Percentiles rank a stretch among this genome's conserved stretches.
phyloP scores from a whole-genome alignment of 805 yeast genomes.

The Zygosaccharomyces rouxii region DNA sequence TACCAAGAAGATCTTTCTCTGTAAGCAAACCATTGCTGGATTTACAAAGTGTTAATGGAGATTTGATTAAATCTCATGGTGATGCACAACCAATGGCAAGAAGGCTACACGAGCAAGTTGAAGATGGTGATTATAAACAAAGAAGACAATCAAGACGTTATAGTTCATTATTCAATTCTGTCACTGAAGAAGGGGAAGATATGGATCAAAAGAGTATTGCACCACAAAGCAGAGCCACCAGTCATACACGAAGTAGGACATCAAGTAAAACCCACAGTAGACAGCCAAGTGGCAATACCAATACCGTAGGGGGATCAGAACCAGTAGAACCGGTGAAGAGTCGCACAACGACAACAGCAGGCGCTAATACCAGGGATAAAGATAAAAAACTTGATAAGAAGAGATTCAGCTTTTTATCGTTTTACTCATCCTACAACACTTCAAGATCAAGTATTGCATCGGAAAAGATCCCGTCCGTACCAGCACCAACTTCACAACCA shows the following conservation, averaged over 20 bases:
- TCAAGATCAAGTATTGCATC: slow-evolving; percentile 20
- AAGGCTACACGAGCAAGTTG: slow-evolving; percentile 23
- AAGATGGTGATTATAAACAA: slow-evolving; percentile 12
- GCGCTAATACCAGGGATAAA: not conserved
- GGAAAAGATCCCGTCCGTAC: slow-evolving; percentile 1
- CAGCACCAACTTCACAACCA: not conserved
- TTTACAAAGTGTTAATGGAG: slow-evolving; percentile 36
- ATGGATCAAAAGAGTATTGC: not conserved
- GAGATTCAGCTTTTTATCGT: slow-evolving; percentile 42
- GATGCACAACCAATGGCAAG: slow-evolving; percentile 21
- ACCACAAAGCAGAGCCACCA: not conserved
- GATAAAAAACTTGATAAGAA: slow-evolving; percentile 22
- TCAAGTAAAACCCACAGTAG: slow-evolving; percentile 11
- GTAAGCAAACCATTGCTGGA: slow-evolving; percentile 37
- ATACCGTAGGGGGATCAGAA: not conserved
- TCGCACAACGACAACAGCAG: not conserved
- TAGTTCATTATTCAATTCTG: slow-evolving; percentile 14
- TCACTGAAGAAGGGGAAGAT: slow-evolving; percentile 15
- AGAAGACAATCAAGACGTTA: slow-evolving; percentile 18
- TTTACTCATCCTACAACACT: slow-evolving; percentile 29
- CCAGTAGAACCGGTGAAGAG: not conserved
- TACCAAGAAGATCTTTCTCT: slow-evolving; percentile 23
- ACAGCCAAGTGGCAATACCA: slow-evolving; percentile 4
- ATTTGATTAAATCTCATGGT: slow-evolving; percentile 33
- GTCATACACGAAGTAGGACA: slow-evolving; percentile 2